These are phyloP conservation scores for Petunia secreta DNA, from an alignment of 257 asterid genomes.

Conservation along the genomic window DNA sequence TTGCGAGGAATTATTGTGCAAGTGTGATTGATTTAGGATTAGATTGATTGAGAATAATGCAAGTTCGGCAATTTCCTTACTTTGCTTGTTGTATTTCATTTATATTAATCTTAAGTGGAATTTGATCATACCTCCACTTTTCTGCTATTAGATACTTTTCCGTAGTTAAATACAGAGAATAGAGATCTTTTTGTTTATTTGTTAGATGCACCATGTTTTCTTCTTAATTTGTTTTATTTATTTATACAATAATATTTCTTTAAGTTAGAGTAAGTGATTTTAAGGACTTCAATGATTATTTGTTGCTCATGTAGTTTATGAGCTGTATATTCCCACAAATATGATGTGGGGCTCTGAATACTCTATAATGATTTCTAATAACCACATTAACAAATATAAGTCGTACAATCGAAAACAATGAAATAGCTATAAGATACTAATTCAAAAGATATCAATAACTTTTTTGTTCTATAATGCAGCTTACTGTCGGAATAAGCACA, in stretches of 20 bases:
- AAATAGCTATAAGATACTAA: neutral
- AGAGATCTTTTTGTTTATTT: neutral
- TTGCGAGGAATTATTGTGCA: neutral
- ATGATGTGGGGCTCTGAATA: neutral
- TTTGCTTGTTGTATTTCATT: neutral
- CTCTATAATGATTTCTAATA: no score
- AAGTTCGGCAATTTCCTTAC: neutral
- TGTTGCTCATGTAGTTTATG: neutral
- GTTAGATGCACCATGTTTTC: no score
- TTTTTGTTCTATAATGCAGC: neutral
- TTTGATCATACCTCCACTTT: neutral
- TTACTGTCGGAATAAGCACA: neutral
- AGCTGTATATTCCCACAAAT: constrained; percentile 10
- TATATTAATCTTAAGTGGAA: neutral
- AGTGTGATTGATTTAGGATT: neutral
- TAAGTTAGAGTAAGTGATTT: neutral
- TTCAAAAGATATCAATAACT: neutral
- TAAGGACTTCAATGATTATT: neutral
- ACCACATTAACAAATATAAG: neutral
- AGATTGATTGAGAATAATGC: neutral
- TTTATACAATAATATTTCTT: neutral
- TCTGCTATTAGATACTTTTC: neutral
- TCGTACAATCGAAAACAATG: neutral
- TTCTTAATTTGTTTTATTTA: neutral
- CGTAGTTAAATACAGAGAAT: neutral